Base-by-base conservation (phyloP, 2,329 filamentous ascomycete species). In the Cercospora citrullina region DNA sequence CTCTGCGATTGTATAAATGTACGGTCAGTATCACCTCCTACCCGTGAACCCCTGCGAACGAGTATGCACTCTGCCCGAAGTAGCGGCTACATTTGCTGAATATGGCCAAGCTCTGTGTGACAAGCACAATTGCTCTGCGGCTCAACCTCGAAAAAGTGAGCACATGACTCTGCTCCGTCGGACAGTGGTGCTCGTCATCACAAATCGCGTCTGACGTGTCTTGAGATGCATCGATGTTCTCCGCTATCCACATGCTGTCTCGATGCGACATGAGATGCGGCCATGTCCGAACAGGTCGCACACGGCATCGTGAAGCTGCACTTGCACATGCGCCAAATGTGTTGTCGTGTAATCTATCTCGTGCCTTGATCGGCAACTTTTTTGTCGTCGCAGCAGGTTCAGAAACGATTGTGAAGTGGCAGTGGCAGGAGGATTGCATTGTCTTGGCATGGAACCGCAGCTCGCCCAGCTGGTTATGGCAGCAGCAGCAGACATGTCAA, bases 31-130 rank as follows among this genome's bases (percentile, higher is more conserved):
- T 18, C 36, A 62, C 42, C 39, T 51, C 42, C 39, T 51, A 51
- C 60, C 60, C 51, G 60, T n/a, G 39, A n/a, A 45, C 36, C 26
- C 60, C 42, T 48, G 60, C 60, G 26, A 30, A 28, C 33, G 23
- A n/a, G 28, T 26, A 30, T 42, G 60, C 26, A 48, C 23, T 51
- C 36, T 62, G n/a, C 36, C n/a, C 39, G n/a, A 62, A 62, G 26
- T 14, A 62, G 60, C 18, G n/a, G 26, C 28, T 18, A 6, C 7
- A 31, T 21, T 23, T 26, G 60, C 60, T 33, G 18, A 10, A 62
- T 23, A 5, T 10, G 39, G 60, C 21, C 42, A 62, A 48, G 36
- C 42, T 51, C 36, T 33, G 33, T 48, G 21, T 26, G 9, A 42
- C 39, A 51, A 31, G 21, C 60, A 59, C 18, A 10, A 23, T 36